Evolutionary conservation across 345 rosid species (phyloP).

Genomic region (Linum lewisii): DNA sequence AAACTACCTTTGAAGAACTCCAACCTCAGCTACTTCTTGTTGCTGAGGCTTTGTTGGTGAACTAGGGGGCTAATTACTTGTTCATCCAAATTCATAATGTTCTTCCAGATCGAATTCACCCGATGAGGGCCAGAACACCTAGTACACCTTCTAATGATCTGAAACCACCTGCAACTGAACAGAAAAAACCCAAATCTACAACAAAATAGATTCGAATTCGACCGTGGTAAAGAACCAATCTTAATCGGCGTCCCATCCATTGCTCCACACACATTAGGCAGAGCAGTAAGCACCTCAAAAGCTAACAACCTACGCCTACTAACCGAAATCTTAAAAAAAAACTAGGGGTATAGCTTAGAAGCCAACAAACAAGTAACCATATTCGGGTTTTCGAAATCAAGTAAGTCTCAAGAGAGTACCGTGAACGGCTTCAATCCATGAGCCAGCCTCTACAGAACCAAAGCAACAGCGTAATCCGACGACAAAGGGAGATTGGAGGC

Average conservation of each 20-base stretch:
- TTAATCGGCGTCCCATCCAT: conserved; percentile 71
- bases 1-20: too few species aligned
- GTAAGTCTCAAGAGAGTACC: conserved; percentile 78
- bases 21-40: too few species aligned
- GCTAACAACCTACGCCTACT: conserved; percentile 74
- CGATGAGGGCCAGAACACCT: too few species aligned
- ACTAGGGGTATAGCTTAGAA: conserved; percentile 82
- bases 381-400: conserved; percentile 83
- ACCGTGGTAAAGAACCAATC: conserved; percentile 36
- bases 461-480: conserved; percentile 87
- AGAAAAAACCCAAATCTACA: conserved; percentile 62
- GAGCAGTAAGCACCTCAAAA: conserved; percentile 78
- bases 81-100: too few species aligned
- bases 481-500: conserved; percentile 90
- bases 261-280: conserved; percentile 91
- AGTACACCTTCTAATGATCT: conserved; percentile 82
- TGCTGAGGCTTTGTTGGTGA: too few species aligned
- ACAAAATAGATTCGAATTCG: conserved; percentile 31
- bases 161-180: conserved; percentile 85
- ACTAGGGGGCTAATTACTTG: too few species aligned
- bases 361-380: conserved; percentile 89
- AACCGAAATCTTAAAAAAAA: conserved; percentile 81
- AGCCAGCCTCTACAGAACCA: conserved; percentile 82
- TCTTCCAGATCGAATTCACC: too few species aligned
- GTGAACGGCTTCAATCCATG: conserved; percentile 62